Evolutionary conservation across 805 yeast genomes (phyloP), one percentile per base, ranked within the genome.

Genomic region (Tetrapisispora phaffii): DNA sequence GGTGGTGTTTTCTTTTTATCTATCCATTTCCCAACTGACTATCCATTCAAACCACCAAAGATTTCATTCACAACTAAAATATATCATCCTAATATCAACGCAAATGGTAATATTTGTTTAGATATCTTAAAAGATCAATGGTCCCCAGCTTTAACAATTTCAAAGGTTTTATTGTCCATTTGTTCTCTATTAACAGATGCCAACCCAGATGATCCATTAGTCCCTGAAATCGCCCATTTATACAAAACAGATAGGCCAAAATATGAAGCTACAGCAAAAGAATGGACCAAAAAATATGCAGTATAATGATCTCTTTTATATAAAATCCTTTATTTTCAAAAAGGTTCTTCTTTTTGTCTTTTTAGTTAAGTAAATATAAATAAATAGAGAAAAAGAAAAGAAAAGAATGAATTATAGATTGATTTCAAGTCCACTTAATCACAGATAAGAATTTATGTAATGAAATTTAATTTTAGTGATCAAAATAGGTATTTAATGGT

Each of bases 251-350:
- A 93, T 71, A 77, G 93, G 65, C 75, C 87, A 40, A 87, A 88
- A 69, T 93, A 88, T 67, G 97, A 93, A 71, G 86, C 95, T 54
- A 88, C 95, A 46, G 98, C 98, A 48, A 81, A 84, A 63, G 98
- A 93, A 72, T 93, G 97, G 97, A 93, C 98, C 29, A 84, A 90
- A 73, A 93, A 93, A 72, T 93, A 86, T 67, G 98, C 98, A 53
- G 89, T 90, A 60, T 87, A 73, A 53, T 22, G 36, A 60, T 20
- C 28, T 17, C 73, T 70, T 60, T 80, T 67, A 56, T 38, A 56
- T 38, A 15, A 23, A 37, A 28, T 12, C 13, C 31, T 28, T 28
- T n/a, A 28, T 28, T 10, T 24, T 28, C 13, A 4, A 33, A 33
- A 33, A n/a, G 12, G 13, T 19, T 23, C 7, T 20, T 23, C 15